phyloP scores from a whole-genome alignment of 2,329 filamentous ascomycete genomes.

The Penicillium polonicum region DNA sequence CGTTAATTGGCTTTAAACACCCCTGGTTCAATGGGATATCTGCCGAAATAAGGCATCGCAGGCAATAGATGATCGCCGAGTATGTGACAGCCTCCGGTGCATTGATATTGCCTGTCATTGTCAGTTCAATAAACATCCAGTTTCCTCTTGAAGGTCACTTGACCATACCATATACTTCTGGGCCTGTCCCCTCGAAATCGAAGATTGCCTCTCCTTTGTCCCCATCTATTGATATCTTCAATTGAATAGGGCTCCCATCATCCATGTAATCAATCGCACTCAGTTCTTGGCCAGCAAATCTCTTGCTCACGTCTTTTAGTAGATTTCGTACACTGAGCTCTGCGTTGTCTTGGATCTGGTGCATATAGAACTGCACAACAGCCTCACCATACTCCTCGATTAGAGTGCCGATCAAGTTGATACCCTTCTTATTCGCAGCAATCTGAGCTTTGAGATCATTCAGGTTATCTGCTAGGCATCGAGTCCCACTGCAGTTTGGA shows the following conservation, averaged over 20 bases:
- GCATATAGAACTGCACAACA: conserved; percentile 77
- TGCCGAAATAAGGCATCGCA: conserved; percentile 71
- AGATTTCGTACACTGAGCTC: conserved; percentile 69
- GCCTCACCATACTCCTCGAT: conserved; percentile 71
- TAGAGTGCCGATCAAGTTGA: conserved; percentile 66
- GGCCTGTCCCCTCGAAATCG: conserved; percentile 73
- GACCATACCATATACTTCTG: conserved; percentile 55
- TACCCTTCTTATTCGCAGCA: conserved; percentile 78
- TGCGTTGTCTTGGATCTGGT: conserved; percentile 73
- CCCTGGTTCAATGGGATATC: conserved; percentile 83
- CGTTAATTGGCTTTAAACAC: conserved; percentile 69
- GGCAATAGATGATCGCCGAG: conserved; percentile 77
- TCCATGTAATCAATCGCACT: conserved; percentile 77
- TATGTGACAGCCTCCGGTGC: conserved; percentile 75
- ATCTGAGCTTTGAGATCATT: conserved; percentile 81
- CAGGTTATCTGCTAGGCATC: conserved; percentile 74
- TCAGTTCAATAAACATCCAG: background rate
- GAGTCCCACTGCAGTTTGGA: conserved; percentile 71
- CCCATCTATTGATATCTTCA: conserved; percentile 69
- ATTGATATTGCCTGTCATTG: conserved; percentile 63
- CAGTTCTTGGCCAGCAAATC: conserved; percentile 62
- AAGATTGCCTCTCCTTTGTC: conserved; percentile 69
- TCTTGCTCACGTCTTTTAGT: conserved; percentile 64
- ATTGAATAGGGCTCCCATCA: conserved; percentile 72
- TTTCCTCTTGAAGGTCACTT: background rate